Evolutionary conservation across 805 yeast species (phyloP).

Genomic region (Cyberlindnera subsufficiens): DNA sequence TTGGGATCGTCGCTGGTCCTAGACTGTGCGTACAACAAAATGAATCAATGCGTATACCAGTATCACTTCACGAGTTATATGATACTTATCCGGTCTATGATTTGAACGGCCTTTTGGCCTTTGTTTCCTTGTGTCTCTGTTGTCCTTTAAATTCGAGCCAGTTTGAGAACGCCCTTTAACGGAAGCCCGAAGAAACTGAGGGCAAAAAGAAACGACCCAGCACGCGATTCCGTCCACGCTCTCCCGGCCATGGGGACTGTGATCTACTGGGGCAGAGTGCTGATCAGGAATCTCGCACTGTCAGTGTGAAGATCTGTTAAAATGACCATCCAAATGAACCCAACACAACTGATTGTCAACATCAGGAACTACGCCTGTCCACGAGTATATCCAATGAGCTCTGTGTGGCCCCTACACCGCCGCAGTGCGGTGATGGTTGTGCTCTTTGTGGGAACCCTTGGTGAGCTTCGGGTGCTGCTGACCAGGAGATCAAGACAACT

Average conservation of each 20-base stretch:
- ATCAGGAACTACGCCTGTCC: slow-evolving; percentile 13
- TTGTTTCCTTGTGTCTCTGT: neutral
- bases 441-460: slow-evolving; percentile 63
- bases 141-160: neutral
- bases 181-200: neutral
- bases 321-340: slow-evolving; percentile 1
- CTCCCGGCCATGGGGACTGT: no score
- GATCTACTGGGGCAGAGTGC: no score
- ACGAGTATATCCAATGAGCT: slow-evolving; percentile 21
- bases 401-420: slow-evolving; percentile 69
- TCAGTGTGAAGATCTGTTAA: neutral
- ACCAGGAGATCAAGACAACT: slow-evolving; percentile 72
- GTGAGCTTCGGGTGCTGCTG: slow-evolving; percentile 71
- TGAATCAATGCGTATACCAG: no score
- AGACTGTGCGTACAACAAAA: no score
- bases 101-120: no score
- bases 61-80: no score
- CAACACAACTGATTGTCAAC: slow-evolving; percentile 14
- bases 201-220: no score
- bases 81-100: no score
- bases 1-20: neutral
- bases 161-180: neutral
- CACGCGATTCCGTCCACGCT: no score
- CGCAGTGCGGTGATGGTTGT: slow-evolving; percentile 77
- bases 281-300: no score